These are phyloP conservation scores for Benincasa hispida DNA, from an alignment of 306 rosid genomes.

Conservation along the genomic window DNA sequence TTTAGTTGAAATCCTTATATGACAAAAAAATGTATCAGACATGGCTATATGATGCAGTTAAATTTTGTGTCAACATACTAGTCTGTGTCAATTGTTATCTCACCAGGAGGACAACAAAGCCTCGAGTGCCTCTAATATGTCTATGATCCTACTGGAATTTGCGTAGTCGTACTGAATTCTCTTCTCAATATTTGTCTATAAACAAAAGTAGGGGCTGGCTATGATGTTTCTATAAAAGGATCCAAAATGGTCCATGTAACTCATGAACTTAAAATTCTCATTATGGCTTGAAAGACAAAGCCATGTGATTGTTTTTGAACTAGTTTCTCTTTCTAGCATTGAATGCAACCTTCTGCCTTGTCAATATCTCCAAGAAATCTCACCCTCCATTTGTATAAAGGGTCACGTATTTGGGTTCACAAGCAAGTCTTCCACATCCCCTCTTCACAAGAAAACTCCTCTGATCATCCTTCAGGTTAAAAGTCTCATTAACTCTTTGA, in stretches of 20 bases:
- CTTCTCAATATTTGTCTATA: background rate
- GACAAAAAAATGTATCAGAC: background rate
- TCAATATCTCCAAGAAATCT: background rate
- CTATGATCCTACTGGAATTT: background rate
- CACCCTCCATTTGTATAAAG: conserved; percentile 18
- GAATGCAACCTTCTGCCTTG: background rate
- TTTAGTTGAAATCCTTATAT: background rate
- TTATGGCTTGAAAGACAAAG: conserved; percentile 7
- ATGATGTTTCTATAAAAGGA: background rate
- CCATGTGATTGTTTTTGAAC: conserved; percentile 15
- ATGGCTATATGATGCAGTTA: background rate
- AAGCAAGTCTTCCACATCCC: conserved; percentile 6
- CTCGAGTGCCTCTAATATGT: background rate
- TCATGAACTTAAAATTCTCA: background rate
- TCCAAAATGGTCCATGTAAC: background rate
- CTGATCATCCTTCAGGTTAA: background rate
- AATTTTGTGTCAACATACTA: background rate
- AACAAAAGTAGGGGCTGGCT: background rate
- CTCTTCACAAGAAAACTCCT: background rate
- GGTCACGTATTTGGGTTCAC: background rate
- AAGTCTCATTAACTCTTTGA: background rate
- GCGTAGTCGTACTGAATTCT: background rate
- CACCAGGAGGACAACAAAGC: background rate
- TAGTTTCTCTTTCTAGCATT: background rate
- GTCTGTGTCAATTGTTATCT: background rate